Evolutionary conservation across 2,329 filamentous ascomycete genomes (phyloP).

Genomic region (Cadophora sp.): DNA sequence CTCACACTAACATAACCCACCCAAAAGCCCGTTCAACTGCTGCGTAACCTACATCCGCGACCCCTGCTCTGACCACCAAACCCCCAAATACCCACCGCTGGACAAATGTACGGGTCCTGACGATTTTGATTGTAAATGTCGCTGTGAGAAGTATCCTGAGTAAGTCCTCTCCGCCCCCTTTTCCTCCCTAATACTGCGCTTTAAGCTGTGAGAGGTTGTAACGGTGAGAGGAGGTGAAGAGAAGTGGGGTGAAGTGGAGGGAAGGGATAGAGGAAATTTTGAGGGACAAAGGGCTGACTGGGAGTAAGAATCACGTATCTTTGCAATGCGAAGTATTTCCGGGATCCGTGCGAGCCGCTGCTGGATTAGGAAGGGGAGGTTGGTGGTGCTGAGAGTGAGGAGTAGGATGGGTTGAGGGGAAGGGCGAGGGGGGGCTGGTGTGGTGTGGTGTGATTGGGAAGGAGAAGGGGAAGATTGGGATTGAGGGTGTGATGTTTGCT

Average conservation of each 20-base stretch:
- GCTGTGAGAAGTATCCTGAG: conserved; percentile 11
- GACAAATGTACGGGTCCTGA: not conserved
- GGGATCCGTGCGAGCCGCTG: conserved; percentile 13
- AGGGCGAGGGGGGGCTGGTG: too few relatives aligned
- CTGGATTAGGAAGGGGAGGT: not conserved
- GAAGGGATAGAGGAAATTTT: too few relatives aligned
- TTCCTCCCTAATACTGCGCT: not conserved
- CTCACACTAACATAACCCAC: not conserved
- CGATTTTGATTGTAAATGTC: conserved; percentile 15
- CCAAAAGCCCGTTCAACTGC: conserved; percentile 19
- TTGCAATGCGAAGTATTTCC: conserved; percentile 18
- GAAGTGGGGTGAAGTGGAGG: too few relatives aligned
- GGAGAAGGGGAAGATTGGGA: too few relatives aligned
- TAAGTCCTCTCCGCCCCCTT: not conserved
- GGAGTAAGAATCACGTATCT: conserved; percentile 17
- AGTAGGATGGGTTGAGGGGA: not conserved
- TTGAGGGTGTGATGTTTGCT: too few relatives aligned
- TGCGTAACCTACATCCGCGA: conserved; percentile 21
- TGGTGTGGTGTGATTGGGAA: not conserved
- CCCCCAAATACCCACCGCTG: not conserved
- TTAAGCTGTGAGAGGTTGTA: too few relatives aligned
- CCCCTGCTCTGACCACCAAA: conserved; percentile 18
- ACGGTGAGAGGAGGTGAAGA: too few relatives aligned
- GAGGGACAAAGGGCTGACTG: too few relatives aligned
- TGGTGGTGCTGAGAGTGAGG: not conserved